Base-by-base conservation (phyloP, 768 basidiomycete species). In the Gyrodon lividus region DNA sequence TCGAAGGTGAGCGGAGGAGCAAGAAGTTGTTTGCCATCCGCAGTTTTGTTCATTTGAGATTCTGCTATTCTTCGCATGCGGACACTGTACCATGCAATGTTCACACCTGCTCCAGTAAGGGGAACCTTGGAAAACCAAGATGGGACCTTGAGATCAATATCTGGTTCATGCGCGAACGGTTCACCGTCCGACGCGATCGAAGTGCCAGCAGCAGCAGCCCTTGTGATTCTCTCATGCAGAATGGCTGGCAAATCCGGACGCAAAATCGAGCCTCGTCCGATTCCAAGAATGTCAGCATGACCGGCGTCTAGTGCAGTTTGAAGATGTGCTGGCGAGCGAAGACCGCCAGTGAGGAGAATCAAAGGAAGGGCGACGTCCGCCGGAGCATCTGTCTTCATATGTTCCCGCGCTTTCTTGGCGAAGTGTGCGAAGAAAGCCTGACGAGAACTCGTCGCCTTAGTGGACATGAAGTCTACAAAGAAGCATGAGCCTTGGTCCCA, bases 271-370 rank as follows among this genome's bases (percentile, higher is more conserved):
- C 75, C 74, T 49, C 93, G 76, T 6, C 83, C 93, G 16, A 95
- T 73, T 0, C 93, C 93, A 28, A 92, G 72, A 20, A 94, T 73
- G 65, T 95, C 78, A 0, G 90, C 80, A 51, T 91, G 81, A 5
- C 68, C 69, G 8, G 77, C 69, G 0, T 62, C 56, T 14, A 92
- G 74, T 1, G 80, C 87, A 14, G 70, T 64, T 10, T 74, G 67
- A 34, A 93, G 72, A 26, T 81, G 75, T 0, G 75, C 68, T 14
- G 81, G 79, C 0, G 84, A 81, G 20, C 77, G 73, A 35, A 96
- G 77, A 20, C 90, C 91, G 24, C 92, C 92, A 0, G 92, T 94
- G 23, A 95, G 78, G 24, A 94, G 72, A 56, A 94, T 74, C 6
- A 87, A 72, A 1, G 92, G 89, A 2, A 67, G 60, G 7, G 60